Conservation (phyloP, 139 green algal species). For the Chlorella vulgaris region DNA sequence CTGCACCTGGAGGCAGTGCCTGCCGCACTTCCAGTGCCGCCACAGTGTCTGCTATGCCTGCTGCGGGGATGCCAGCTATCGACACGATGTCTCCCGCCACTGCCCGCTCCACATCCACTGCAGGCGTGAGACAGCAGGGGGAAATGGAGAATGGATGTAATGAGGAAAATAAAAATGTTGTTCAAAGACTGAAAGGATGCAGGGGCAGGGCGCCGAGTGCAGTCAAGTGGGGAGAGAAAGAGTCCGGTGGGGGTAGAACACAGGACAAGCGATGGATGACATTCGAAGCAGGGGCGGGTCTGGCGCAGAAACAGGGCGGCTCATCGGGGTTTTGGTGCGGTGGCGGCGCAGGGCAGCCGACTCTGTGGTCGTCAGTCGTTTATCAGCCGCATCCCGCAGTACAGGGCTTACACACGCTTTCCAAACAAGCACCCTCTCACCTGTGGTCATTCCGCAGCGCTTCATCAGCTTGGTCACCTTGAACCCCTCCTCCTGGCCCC, state of each 20-base stretch:
- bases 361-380: no score
- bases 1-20: constrained; percentile 58
- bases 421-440: neutral
- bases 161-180: neutral
- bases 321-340: no score
- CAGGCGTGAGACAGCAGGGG: neutral
- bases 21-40: constrained; percentile 44
- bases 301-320: no score
- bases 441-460: constrained; percentile 53
- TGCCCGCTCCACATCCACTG: constrained; percentile 63
- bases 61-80: constrained; percentile 61
- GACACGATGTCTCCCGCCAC: constrained; percentile 84
- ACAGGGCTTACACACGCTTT: no score
- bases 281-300: no score
- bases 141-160: neutral
- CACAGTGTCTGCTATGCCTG: constrained; percentile 82
- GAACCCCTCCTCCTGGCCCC: constrained; percentile 33
- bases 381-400: no score
- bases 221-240: no score
- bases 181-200: no score
- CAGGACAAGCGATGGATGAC: no score
- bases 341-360: no score
- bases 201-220: no score
- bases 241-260: no score
- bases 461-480: constrained; percentile 79